Percentiles rank a stretch among this genome's conserved stretches.
Evolutionary conservation across 495 filamentous ascomycete species (phyloP).

Genomic region (Neurospora discreta): DNA sequence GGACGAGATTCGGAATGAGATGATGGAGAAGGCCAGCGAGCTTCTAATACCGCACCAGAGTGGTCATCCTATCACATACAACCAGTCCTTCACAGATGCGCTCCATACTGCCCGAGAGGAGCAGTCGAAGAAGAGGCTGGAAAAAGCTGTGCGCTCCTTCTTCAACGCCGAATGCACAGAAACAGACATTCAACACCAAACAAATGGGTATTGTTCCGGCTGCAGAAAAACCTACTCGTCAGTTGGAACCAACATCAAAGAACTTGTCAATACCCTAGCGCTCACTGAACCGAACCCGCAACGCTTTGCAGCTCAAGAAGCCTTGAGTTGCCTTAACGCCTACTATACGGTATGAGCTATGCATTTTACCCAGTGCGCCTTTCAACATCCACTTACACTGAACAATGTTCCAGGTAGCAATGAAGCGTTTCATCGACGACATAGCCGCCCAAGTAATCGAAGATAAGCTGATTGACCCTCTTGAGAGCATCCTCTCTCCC

Average conservation of each 20-base stretch:
- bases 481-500: slow-evolving; percentile 34
- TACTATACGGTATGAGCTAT: slow-evolving; percentile 39
- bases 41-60: slow-evolving; percentile 25
- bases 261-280: slow-evolving; percentile 18
- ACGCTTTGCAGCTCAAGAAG: slow-evolving; percentile 33
- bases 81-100: slow-evolving; percentile 41
- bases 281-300: slow-evolving; percentile 26
- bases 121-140: slow-evolving; percentile 12
- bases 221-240: not conserved
- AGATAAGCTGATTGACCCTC: slow-evolving; percentile 38
- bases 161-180: slow-evolving; percentile 4
- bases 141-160: slow-evolving; percentile 6
- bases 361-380: not conserved
- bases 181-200: not conserved
- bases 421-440: slow-evolving; percentile 53
- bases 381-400: slow-evolving; percentile 3
- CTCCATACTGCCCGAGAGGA: slow-evolving; percentile 29
- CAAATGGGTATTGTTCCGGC: not conserved
- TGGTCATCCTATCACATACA: slow-evolving; percentile 45
- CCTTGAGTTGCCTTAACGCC: slow-evolving; percentile 37
- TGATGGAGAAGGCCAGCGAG: slow-evolving; percentile 21
- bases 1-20: slow-evolving; percentile 6
- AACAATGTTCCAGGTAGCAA: slow-evolving; percentile 38
- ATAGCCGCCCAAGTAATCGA: slow-evolving; percentile 49
- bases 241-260: slow-evolving; percentile 6